Percentiles rank a stretch among this genome's conserved stretches.
Evolutionary conservation across 208 protist genomes (phyloP).

Genomic region (Leishmania braziliensis): DNA sequence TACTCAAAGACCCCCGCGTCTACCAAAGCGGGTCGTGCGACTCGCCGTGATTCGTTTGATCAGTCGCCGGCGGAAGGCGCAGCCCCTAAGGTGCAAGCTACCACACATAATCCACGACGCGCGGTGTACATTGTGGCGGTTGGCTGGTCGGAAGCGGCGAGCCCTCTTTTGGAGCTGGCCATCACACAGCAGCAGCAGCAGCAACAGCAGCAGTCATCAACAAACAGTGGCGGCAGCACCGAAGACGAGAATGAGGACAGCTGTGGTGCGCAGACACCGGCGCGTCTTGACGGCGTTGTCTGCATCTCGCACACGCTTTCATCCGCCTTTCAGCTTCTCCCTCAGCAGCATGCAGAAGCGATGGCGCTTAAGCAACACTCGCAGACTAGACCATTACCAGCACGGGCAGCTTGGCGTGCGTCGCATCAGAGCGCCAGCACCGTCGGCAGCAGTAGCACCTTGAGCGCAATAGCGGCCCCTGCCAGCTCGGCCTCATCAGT

Average conservation of each 20-base stretch:
- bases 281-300: conserved; percentile 41
- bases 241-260: not conserved
- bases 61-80: not conserved
- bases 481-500: not conserved
- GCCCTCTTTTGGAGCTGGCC: conserved; percentile 44
- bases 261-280: not conserved
- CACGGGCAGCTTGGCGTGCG: not conserved
- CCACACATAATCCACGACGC: not conserved
- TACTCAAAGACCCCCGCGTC: not conserved
- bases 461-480: not conserved
- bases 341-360: conserved; percentile 6
- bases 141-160: conserved; percentile 44
- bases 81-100: not conserved
- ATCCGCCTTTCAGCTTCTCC: conserved; percentile 38
- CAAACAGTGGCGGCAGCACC: not conserved
- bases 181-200: conserved; percentile 35
- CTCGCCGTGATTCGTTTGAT: not conserved
- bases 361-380: not conserved
- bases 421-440: not conserved
- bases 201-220: conserved; percentile 12
- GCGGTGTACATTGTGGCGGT: conserved; percentile 37
- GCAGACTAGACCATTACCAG: not conserved
- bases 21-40: not conserved
- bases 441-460: not conserved
- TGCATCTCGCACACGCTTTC: conserved; percentile 48